Percentiles rank a stretch among this genome's conserved stretches.
Conservation (phyloP, 139 green algal species). For the Yamagishiella unicocca region DNA sequence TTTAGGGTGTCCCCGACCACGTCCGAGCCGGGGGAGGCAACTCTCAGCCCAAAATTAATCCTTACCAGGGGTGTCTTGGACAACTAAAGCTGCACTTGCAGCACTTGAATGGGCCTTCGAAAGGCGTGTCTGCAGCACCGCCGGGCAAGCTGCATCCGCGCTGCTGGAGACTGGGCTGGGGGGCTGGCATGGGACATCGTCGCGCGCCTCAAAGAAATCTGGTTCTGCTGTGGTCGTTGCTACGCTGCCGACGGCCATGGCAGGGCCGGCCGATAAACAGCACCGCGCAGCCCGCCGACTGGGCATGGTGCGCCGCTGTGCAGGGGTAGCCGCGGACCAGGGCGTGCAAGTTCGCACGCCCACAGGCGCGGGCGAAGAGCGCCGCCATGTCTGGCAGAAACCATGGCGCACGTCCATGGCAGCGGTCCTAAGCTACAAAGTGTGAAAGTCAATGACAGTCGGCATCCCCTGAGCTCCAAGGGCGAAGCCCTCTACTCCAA, state of each 20-base stretch:
- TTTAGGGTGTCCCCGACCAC: too few species aligned
- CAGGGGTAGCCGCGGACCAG: not conserved
- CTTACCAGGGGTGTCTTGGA: constrained; percentile 52
- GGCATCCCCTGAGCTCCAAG: constrained; percentile 1
- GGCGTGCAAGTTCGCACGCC: constrained; percentile 10
- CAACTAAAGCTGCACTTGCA: constrained; percentile 58
- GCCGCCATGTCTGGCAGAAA: not conserved
- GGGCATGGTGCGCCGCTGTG: not conserved
- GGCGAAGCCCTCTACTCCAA: not conserved
- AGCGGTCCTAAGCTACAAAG: not conserved
- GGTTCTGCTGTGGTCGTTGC: not conserved
- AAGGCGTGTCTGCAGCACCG: constrained; percentile 61
- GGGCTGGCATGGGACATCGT: not conserved
- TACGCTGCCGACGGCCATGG: not conserved
- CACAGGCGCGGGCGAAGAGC: not conserved
- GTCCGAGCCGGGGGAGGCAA: too few species aligned
- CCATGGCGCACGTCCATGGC: constrained; percentile 12
- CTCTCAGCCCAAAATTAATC: too few species aligned
- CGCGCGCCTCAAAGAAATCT: not conserved
- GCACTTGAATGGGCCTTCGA: constrained; percentile 59
- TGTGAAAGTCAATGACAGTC: not conserved
- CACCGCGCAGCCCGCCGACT: not conserved
- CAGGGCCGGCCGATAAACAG: not conserved
- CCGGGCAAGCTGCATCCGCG: not conserved
- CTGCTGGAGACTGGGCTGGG: not conserved